phyloP scores from a whole-genome alignment of 108 stramenopile species.

The Parietichytrium sp. region DNA sequence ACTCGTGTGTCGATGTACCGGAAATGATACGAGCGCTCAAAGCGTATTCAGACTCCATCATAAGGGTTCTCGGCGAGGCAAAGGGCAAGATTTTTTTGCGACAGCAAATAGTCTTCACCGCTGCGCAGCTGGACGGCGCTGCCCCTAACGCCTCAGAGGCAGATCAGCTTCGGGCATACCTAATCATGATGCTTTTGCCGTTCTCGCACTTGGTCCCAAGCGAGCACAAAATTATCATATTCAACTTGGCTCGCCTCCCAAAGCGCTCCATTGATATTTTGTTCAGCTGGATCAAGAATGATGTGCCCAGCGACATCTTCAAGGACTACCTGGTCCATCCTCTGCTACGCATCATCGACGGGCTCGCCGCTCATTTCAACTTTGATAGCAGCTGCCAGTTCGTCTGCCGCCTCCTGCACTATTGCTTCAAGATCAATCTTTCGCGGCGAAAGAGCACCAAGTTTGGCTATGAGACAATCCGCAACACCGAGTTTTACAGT shows the following conservation, averaged over 20 bases:
- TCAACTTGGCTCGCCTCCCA: not conserved
- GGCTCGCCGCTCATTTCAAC: not conserved
- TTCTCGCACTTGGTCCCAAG: not conserved
- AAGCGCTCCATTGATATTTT: not conserved
- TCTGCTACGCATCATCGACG: not conserved
- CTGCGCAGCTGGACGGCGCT: not conserved
- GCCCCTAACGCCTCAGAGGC: not conserved
- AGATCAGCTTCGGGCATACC: not conserved
- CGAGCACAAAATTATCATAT: not conserved
- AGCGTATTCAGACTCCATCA: not conserved
- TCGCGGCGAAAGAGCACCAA: not conserved
- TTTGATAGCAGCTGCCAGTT: not conserved
- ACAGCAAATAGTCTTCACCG: not conserved
- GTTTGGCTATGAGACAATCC: not conserved
- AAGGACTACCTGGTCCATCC: not conserved
- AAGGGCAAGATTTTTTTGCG: not conserved
- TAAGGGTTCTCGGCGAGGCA: not conserved
- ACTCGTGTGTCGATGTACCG: not conserved
- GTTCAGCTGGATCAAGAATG: slow-evolving; percentile 24
- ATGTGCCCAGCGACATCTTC: not conserved
- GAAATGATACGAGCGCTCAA: not conserved
- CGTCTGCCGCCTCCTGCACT: not conserved
- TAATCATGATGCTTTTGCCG: not conserved
- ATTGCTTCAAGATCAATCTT: slow-evolving; percentile 16
- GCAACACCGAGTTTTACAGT: not conserved